phyloP scores from a whole-genome alignment of 2,329 filamentous ascomycete species.

The Aureobasidium sp. region DNA sequence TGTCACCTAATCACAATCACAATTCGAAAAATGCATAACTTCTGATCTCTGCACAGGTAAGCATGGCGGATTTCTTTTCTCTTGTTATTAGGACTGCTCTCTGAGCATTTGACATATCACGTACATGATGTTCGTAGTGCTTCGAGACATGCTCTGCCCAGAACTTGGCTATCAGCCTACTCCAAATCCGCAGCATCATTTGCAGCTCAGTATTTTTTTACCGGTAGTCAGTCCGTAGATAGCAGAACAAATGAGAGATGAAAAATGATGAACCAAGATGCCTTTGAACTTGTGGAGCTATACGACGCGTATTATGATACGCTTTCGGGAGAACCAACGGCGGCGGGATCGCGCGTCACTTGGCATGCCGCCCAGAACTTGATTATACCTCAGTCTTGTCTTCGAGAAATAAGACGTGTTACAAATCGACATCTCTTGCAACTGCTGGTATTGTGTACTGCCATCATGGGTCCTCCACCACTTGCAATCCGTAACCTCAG shows the following conservation, averaged over 20 bases:
- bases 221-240: background rate
- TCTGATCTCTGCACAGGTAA: background rate
- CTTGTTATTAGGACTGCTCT: background rate
- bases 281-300: background rate
- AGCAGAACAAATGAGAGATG: background rate
- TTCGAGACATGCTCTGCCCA: background rate
- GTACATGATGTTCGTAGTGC: background rate
- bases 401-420: background rate
- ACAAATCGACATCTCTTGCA: background rate
- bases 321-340: background rate
- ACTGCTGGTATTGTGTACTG: background rate
- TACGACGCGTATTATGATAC: background rate
- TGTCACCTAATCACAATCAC: conserved; percentile 40
- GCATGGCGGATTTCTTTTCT: background rate
- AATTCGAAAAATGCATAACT: background rate
- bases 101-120: background rate
- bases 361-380: background rate
- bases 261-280: background rate
- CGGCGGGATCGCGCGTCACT: background rate
- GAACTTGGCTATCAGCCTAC: background rate
- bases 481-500: conserved; percentile 81
- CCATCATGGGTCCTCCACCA: conserved; percentile 18
- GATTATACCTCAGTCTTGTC: background rate
- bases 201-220: background rate
- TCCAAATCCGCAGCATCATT: background rate